A percentile compares a stretch with the other conserved stretches of the same genome.
Conservation (phyloP, 495 filamentous ascomycete genomes). For the Hypoxylon trugodes region DNA sequence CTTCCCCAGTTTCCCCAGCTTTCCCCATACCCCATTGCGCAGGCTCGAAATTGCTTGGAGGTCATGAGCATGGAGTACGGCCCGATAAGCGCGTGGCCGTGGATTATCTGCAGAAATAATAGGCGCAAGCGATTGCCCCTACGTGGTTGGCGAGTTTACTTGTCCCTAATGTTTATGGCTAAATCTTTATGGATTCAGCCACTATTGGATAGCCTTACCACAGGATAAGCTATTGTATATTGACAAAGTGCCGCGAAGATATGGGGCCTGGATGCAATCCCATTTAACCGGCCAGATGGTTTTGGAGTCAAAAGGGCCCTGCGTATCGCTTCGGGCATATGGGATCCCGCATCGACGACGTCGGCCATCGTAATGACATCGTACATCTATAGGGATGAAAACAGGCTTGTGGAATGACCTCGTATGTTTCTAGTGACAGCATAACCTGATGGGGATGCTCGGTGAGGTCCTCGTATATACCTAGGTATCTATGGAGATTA, state of each 20-base stretch:
- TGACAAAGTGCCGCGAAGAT: neutral
- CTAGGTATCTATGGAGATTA: no score
- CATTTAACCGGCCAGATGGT: conserved; percentile 28
- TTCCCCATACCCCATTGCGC: neutral
- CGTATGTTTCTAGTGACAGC: neutral
- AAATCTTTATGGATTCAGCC: conserved; percentile 15
- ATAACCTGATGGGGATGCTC: neutral
- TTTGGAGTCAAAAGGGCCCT: neutral
- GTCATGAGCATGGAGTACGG: conserved; percentile 16
- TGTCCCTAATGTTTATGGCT: conserved; percentile 11
- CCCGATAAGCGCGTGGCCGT: conserved; percentile 29
- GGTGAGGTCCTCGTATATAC: no score
- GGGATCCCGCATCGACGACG: neutral
- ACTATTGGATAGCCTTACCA: conserved; percentile 18
- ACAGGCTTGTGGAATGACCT: conserved; percentile 12
- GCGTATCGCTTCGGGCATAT: conserved; percentile 3
- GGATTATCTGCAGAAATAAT: conserved; percentile 6
- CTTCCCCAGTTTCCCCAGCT: conserved; percentile 18
- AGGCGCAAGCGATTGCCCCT: conserved; percentile 3
- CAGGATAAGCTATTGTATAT: conserved; percentile 1
- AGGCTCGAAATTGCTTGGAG: neutral
- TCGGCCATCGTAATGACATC: conserved; percentile 3
- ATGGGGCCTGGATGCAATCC: neutral
- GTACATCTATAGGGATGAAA: neutral
- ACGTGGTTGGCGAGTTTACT: neutral